Evolutionary conservation across 1,284 basidiomycete species (phyloP).

Genomic region (Austropuccinia psidii): DNA sequence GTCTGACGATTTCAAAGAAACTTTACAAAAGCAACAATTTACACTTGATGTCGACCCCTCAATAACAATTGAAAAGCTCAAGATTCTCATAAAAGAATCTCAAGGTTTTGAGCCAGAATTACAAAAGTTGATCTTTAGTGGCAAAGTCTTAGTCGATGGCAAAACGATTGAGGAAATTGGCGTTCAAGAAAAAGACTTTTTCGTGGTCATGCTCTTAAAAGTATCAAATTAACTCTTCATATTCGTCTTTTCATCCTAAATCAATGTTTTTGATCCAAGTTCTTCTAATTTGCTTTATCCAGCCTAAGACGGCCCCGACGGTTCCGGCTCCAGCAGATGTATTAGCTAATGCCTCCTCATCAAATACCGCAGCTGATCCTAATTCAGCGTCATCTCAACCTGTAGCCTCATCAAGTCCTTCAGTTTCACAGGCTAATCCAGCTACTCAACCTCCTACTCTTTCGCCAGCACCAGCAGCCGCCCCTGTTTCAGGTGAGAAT

Average conservation of each 20-base stretch:
- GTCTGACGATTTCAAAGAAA: conserved; percentile 6
- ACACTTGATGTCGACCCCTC: conserved; percentile 29
- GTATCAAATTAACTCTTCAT: conserved; percentile 53
- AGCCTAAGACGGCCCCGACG: conserved; percentile 41
- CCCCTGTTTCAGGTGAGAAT: background rate
- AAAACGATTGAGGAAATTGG: conserved; percentile 80
- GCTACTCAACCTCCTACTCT: conserved; percentile 40
- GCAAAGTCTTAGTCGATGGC: conserved; percentile 86
- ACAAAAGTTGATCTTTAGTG: conserved; percentile 95
- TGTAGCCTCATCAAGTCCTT: conserved; percentile 39
- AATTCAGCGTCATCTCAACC: too few species aligned
- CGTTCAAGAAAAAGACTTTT: conserved; percentile 98
- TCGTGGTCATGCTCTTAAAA: conserved; percentile 97
- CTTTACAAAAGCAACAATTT: conserved; percentile 36
- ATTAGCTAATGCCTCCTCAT: conserved; percentile 29
- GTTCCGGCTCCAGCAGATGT: conserved; percentile 37
- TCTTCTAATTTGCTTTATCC: conserved; percentile 44
- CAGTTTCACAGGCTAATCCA: conserved; percentile 41
- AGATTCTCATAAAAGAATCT: conserved; percentile 69
- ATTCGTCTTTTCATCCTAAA: conserved; percentile 47
- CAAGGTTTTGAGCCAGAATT: conserved; percentile 58
- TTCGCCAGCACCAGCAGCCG: conserved; percentile 38
- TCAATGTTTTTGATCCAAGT: conserved; percentile 48
- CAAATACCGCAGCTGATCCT: conserved; percentile 19
- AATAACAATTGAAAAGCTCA: conserved; percentile 59